Base-by-base conservation (phyloP, 176 grass and related monocot genomes). In the Luzula sylvatica region DNA sequence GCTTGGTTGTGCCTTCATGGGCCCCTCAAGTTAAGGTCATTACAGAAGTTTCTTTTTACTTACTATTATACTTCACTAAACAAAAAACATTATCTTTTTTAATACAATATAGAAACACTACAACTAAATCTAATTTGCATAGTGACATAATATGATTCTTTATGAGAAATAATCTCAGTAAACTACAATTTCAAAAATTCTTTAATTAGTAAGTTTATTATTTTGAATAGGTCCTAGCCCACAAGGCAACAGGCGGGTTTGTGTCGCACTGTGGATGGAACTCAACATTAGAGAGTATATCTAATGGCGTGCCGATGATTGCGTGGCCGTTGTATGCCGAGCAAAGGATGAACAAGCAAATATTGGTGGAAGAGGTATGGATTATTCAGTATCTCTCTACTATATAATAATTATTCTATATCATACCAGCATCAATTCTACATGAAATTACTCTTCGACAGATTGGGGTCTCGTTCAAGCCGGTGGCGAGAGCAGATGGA, bases 141-240 rank as follows among this genome's bases (percentile, higher is more conserved):
- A 35, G 5, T 32, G 29, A 35, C 30, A 35, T n/a, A n/a, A n/a
- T n/a, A 35, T 35, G 9, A 35, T 35, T 35, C 1, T 35, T 9
- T 7, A 35, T 9, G 30, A 35, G 30, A 35, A 4, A 35, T 7
- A 35, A 7, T 35, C 9, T 35, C 30, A 35, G 9, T 35, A 7
- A 35, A 35, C 5, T 7, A 35, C 30, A 35, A 35, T 35, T 4
- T 35, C 5, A 35, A 0, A 35, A 35, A 35, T 35, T 35, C 5
- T 9, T 35, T 35, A 35, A 35, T 35, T n/a, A n/a, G n/a, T n/a
- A n/a, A n/a, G n/a, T n/a, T n/a, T n/a, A n/a, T n/a, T n/a, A n/a
- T n/a, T n/a, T n/a, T n/a, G 66, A 66, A 17, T 61, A 82, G 68
- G 73, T 78, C 39, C 74, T 87, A 57, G 64, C 51, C 5, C 83